These are phyloP conservation scores for Aspergillus phoenicis DNA, from an alignment of 2,329 filamentous ascomycete genomes.

Conservation along the genomic window DNA sequence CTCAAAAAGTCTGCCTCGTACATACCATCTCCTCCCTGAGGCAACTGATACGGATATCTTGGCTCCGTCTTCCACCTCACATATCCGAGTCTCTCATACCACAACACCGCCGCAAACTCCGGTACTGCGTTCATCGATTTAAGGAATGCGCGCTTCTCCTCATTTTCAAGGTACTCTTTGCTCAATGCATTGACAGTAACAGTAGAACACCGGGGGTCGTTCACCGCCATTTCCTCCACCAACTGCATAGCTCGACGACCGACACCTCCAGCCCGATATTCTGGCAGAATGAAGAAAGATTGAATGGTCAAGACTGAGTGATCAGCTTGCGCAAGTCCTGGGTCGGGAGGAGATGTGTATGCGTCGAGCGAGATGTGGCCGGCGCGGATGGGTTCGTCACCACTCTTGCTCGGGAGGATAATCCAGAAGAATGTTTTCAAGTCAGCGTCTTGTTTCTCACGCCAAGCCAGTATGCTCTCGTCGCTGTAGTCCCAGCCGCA, in stretches of 20 bases:
- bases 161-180: conserved; percentile 25
- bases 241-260: conserved; percentile 23
- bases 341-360: conserved; percentile 17
- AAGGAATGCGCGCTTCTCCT: not conserved
- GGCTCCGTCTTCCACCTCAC: conserved; percentile 31
- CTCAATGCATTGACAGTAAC: conserved; percentile 23
- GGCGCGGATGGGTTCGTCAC: conserved; percentile 11
- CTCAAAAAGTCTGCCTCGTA: conserved; percentile 29
- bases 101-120: conserved; percentile 23
- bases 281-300: conserved; percentile 29
- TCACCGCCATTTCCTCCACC: conserved; percentile 23
- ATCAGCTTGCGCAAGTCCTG: conserved; percentile 17
- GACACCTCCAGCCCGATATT: conserved; percentile 23
- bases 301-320: conserved; percentile 25
- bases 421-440: conserved; percentile 27
- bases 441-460: conserved; percentile 10
- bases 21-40: conserved; percentile 12
- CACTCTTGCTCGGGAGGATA: conserved; percentile 3
- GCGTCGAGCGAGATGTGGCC: conserved; percentile 36
- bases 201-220: conserved; percentile 16
- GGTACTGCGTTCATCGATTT: too few relatives aligned
- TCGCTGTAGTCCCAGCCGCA: conserved; percentile 22
- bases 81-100: conserved; percentile 33
- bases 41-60: conserved; percentile 17
- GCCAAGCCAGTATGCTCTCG: conserved; percentile 14